Percentiles rank a stretch among this genome's conserved stretches.
Evolutionary conservation across 257 asterid genomes (phyloP).

Genomic region (Henckelia pumila): DNA sequence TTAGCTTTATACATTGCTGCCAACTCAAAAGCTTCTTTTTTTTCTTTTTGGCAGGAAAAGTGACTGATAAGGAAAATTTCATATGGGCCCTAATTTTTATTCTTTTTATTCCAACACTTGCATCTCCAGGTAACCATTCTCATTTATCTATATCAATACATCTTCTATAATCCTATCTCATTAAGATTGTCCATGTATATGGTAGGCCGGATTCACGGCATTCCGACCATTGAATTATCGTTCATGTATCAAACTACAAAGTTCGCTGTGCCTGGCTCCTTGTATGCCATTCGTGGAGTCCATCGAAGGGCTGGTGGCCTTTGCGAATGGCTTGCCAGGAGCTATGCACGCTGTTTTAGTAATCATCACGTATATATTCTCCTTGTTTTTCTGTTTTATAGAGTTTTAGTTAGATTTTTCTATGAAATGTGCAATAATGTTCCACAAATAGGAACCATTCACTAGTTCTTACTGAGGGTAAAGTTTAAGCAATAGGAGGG

Average conservation of each 20-base stretch:
- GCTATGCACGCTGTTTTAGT: not conserved
- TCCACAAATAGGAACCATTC: too few relatives aligned
- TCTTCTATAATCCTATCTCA: not conserved
- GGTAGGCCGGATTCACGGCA: not conserved
- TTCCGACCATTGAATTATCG: too few relatives aligned
- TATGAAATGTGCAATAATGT: too few relatives aligned
- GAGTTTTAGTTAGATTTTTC: not conserved
- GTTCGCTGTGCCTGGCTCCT: conserved; percentile 1
- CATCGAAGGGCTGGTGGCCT: not conserved
- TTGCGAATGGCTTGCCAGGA: not conserved
- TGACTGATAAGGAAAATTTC: not conserved
- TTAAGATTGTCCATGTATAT: too few relatives aligned
- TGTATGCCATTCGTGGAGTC: conserved; percentile 1
- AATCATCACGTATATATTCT: not conserved
- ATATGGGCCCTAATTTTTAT: not conserved
- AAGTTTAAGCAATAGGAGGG: too few relatives aligned
- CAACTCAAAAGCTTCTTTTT: not conserved
- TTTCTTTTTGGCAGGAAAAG: not conserved
- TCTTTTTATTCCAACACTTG: not conserved
- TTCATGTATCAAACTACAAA: not conserved
- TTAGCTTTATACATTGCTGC: not conserved
- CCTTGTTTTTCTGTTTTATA: not conserved
- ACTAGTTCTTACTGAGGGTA: too few relatives aligned
- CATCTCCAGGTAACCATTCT: not conserved
- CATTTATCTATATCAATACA: not conserved